Conservation (phyloP, 2,329 filamentous ascomycete genomes). For the Blastomyces parvus region DNA sequence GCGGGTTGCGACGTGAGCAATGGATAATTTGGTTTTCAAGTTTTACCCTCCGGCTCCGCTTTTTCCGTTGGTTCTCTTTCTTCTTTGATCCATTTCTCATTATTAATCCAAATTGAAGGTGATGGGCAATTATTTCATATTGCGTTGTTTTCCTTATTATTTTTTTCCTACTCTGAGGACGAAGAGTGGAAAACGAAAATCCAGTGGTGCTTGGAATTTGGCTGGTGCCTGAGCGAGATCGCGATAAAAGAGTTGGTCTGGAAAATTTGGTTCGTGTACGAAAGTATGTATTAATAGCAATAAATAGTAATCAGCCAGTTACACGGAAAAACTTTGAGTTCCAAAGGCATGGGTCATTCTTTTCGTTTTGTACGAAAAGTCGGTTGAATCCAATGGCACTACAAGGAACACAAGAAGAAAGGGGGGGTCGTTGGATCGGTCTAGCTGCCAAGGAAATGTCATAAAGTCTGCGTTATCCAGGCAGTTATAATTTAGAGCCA, state of each 20-base stretch:
- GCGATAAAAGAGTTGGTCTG: background rate
- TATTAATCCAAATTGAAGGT: background rate
- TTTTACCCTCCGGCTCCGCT: background rate
- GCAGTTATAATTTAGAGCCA: background rate
- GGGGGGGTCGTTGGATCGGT: background rate
- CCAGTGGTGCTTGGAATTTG: background rate
- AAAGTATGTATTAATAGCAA: background rate
- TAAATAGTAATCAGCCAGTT: background rate
- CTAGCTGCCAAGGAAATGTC: background rate
- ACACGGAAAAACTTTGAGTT: background rate
- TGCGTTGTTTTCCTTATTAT: background rate
- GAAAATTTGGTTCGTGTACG: background rate
- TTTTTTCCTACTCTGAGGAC: background rate
- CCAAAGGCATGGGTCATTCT: background rate
- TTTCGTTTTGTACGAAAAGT: background rate
- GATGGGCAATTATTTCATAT: background rate
- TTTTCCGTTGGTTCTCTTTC: background rate
- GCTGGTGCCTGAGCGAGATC: background rate
- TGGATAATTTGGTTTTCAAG: background rate
- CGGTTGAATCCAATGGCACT: background rate
- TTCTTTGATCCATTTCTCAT: background rate
- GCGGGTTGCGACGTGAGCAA: background rate
- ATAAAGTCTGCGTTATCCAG: background rate
- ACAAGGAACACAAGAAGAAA: background rate
- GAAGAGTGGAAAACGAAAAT: background rate